Conservation (phyloP, 768 basidiomycete genomes). For the Xerocomellus chrysenteron region DNA sequence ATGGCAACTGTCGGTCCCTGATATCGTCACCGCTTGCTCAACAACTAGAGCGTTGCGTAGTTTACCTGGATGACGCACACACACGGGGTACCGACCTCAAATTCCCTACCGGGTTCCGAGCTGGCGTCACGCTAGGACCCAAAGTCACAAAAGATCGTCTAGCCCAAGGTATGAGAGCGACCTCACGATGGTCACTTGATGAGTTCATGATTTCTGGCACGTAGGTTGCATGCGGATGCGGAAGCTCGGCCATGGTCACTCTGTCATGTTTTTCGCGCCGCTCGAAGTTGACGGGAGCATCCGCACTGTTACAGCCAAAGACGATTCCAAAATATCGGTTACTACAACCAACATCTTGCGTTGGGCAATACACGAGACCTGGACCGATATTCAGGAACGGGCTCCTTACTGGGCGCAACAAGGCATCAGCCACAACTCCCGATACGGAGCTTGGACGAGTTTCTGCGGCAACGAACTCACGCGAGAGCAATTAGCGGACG, state of each 20-base stretch:
- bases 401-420: background rate
- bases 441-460: background rate
- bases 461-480: background rate
- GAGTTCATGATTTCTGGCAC: slow-evolving; percentile 4
- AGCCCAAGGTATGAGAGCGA: slow-evolving; percentile 45
- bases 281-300: slow-evolving; percentile 39
- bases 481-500: background rate
- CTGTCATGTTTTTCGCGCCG: slow-evolving; percentile 45
- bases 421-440: background rate
- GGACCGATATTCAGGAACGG: background rate
- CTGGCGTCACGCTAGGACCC: slow-evolving; percentile 27
- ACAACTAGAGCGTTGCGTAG: slow-evolving; percentile 41
- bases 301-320: slow-evolving; percentile 5
- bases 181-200: slow-evolving; percentile 26
- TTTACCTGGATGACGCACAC: slow-evolving; percentile 54
- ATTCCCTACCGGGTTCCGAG: slow-evolving; percentile 39
- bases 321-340: slow-evolving; percentile 9
- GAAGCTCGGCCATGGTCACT: slow-evolving; percentile 43
- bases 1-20: slow-evolving; percentile 37
- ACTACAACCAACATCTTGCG: background rate
- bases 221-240: too few species aligned
- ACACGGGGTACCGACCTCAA: slow-evolving; percentile 47
- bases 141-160: slow-evolving; percentile 48
- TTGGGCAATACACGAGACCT: slow-evolving; percentile 25
- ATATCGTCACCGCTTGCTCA: slow-evolving; percentile 38